Conservation (phyloP, 768 basidiomycete genomes). For the Leccinum fibrillosum region DNA sequence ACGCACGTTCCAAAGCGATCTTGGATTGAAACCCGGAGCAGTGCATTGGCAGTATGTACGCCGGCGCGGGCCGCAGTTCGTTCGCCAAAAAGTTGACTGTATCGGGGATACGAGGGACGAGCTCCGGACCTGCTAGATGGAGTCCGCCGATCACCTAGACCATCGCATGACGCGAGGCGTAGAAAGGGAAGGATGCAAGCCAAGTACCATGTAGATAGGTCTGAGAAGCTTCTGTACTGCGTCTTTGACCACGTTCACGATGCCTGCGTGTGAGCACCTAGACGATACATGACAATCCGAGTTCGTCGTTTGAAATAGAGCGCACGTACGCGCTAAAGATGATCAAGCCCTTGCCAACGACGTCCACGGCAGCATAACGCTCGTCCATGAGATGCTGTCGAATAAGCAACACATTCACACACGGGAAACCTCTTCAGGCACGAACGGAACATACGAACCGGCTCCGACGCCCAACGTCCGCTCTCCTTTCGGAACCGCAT, state of each 20-base stretch:
- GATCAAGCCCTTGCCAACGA: conserved; percentile 77
- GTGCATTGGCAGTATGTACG: conserved; percentile 79
- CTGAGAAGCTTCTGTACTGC: conserved; percentile 58
- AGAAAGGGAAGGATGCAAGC: background rate
- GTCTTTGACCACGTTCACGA: conserved; percentile 78
- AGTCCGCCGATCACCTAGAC: conserved; percentile 73
- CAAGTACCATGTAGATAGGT: conserved; percentile 70
- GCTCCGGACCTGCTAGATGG: conserved; percentile 75
- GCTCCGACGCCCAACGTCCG: conserved; percentile 49
- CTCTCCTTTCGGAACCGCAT: conserved; percentile 51
- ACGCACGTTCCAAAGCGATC: conserved; percentile 59
- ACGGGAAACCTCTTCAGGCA: background rate
- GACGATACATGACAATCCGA: background rate
- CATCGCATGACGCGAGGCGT: background rate
- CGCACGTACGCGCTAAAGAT: conserved; percentile 76
- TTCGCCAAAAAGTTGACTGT: conserved; percentile 70
- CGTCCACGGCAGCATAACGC: conserved; percentile 72
- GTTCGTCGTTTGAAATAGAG: background rate
- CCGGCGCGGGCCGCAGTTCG: conserved; percentile 55
- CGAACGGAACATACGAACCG: conserved; percentile 34
- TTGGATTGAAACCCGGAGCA: conserved; percentile 81
- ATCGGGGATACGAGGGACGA: conserved; percentile 55
- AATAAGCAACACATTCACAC: background rate
- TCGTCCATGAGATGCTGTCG: conserved; percentile 77
- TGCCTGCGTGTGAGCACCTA: conserved; percentile 77